Conservation (phyloP, 2,329 filamentous ascomycete species). For the Apiospora aurea region DNA sequence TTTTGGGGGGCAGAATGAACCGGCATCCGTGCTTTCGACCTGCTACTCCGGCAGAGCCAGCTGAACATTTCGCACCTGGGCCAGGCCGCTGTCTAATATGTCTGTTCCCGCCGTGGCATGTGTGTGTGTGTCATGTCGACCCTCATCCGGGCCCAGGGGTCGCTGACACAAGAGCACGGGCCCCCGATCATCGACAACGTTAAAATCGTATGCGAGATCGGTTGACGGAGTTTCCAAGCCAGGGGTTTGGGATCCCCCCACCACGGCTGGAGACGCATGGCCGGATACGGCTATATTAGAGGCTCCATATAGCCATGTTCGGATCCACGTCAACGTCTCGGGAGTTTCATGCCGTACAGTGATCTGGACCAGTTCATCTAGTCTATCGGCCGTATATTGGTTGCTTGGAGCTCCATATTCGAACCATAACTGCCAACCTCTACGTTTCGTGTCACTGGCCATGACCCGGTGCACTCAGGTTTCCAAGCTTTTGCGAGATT, state of each 20-base stretch:
- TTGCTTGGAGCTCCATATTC: not conserved
- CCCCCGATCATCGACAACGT: not conserved
- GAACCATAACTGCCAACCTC: not conserved
- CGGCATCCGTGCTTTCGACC: not conserved
- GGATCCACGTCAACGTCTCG: slow-evolving; percentile 6
- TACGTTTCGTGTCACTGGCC: not conserved
- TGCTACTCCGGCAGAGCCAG: not conserved
- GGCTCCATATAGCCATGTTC: not conserved
- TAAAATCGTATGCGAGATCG: not conserved
- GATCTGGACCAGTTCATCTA: not conserved
- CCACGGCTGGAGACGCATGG: not conserved
- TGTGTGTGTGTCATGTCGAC: slow-evolving; percentile 5
- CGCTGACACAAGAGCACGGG: not conserved
- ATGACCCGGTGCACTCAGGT: not conserved
- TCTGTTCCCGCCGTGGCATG: not conserved
- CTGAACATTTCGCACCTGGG: not conserved
- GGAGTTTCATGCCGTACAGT: not conserved
- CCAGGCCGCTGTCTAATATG: not conserved
- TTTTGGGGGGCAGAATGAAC: not conserved
- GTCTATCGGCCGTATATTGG: not conserved
- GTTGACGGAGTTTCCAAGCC: not conserved
- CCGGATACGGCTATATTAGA: not conserved
- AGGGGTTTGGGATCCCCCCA: not conserved
- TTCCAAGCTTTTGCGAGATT: not conserved
- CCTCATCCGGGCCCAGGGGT: not conserved